A percentile compares a stretch with the other conserved stretches of the same genome.
Evolutionary conservation across 2,329 filamentous ascomycete genomes (phyloP).

Genomic region (Metarhizium sp.): DNA sequence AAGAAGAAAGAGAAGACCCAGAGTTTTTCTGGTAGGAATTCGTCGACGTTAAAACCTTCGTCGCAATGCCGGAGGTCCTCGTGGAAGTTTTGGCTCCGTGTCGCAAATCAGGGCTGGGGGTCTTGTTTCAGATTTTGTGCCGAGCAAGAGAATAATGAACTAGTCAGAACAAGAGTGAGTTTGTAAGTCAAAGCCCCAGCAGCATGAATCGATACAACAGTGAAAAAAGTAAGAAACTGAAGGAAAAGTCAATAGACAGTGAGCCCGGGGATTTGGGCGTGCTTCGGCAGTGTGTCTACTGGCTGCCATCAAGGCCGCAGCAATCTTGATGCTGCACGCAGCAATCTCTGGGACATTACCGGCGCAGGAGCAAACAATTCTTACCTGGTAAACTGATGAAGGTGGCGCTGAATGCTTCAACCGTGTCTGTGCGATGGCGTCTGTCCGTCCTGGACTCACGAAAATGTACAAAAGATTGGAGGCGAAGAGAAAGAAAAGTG

Average conservation of each 20-base stretch:
- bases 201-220: too few species aligned
- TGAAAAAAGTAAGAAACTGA: background rate
- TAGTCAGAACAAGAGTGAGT: background rate
- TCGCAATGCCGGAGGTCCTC: background rate
- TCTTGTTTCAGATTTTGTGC: slow-evolving; percentile 5
- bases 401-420: background rate
- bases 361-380: background rate
- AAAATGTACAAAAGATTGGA: background rate
- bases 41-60: background rate
- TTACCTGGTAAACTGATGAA: slow-evolving; percentile 1
- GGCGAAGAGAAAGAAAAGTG: background rate
- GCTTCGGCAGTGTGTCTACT: background rate
- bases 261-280: background rate
- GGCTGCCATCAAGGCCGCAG: background rate
- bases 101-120: background rate
- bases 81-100: background rate
- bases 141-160: background rate
- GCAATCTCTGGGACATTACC: background rate
- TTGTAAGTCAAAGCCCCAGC: background rate
- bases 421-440: background rate
- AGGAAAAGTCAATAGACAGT: background rate
- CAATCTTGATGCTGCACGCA: background rate
- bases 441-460: slow-evolving; percentile 1
- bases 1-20: background rate
- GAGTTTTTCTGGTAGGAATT: background rate